phyloP scores from a whole-genome alignment of 208 protist species.

The Trypanosomatidae sp. region DNA sequence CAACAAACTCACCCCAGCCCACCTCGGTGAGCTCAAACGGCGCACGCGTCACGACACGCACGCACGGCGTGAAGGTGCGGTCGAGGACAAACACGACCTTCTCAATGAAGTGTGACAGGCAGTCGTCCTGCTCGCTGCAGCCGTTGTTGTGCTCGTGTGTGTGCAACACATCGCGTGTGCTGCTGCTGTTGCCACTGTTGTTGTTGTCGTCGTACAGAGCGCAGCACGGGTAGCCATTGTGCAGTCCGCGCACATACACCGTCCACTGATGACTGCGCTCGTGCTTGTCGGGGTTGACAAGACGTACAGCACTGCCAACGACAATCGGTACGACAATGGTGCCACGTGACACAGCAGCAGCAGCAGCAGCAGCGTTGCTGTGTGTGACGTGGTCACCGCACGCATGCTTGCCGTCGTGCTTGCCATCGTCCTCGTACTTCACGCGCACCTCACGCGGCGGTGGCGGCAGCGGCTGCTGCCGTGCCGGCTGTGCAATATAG shows the following conservation, averaged over 20 bases:
- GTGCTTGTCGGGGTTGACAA: constrained; percentile 44
- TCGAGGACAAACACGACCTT: constrained; percentile 71
- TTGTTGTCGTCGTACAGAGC: neutral
- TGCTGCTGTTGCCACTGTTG: neutral
- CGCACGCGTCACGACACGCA: constrained; percentile 33
- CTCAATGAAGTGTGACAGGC: constrained; percentile 61
- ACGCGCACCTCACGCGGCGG: neutral
- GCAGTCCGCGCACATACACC: constrained; percentile 79
- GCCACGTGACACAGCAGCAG: neutral
- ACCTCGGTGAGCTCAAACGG: constrained; percentile 79
- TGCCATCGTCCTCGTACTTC: neutral
- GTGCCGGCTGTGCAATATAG: neutral
- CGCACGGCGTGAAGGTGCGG: constrained; percentile 46
- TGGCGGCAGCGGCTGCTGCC: neutral
- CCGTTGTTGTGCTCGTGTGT: neutral
- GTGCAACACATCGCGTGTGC: neutral
- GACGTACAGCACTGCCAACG: constrained; percentile 51
- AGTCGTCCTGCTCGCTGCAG: constrained; percentile 17
- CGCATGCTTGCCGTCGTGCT: neutral
- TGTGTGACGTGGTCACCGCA: neutral
- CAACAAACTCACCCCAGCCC: constrained; percentile 84
- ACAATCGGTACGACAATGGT: constrained; percentile 39
- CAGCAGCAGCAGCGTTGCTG: neutral
- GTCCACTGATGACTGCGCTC: constrained; percentile 76
- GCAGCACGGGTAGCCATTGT: constrained; percentile 39